Evolutionary conservation across 148 eudicot genomes (phyloP).

Genomic region (Chenopodium formosanum): DNA sequence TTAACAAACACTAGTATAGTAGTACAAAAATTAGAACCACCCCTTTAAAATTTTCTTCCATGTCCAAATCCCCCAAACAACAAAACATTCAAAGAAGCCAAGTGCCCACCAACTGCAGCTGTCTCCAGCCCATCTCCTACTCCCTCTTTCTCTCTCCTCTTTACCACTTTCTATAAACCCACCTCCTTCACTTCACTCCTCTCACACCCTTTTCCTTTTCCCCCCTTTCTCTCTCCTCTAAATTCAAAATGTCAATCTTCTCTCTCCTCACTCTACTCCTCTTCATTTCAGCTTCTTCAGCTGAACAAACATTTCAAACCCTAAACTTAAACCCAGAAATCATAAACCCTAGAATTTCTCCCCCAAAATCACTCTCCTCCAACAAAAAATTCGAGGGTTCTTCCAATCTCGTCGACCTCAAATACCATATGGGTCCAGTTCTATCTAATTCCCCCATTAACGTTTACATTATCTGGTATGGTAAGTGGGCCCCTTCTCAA

Average conservation of each 20-base stretch:
- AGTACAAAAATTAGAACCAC: not conserved
- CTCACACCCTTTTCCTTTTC: not conserved
- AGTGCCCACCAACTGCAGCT: constrained; percentile 41
- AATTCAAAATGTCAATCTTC: constrained; percentile 26
- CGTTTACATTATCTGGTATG: constrained; percentile 87
- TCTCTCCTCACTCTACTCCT: constrained; percentile 9
- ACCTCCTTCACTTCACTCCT: not conserved
- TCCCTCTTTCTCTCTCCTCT: constrained; percentile 7
- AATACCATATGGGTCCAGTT: constrained; percentile 99
- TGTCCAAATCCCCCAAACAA: constrained; percentile 3
- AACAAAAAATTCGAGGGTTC: constrained; percentile 85
- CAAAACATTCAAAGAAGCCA: constrained; percentile 10
- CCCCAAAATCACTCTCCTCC: constrained; percentile 45
- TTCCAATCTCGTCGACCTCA: constrained; percentile 61
- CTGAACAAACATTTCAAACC: constrained; percentile 26
- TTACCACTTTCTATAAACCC: constrained; percentile 12
- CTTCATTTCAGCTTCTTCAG: not conserved
- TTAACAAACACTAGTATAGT: no score
- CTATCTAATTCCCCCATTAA: constrained; percentile 75
- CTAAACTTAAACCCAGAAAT: constrained; percentile 33
- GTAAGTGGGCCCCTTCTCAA: constrained; percentile 54
- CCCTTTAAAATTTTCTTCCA: not conserved
- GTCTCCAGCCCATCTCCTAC: constrained; percentile 39
- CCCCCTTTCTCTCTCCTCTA: not conserved
- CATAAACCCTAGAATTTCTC: constrained; percentile 50